phyloP scores from a whole-genome alignment of 1,284 basidiomycete genomes.

The Polyporus tsugae region DNA sequence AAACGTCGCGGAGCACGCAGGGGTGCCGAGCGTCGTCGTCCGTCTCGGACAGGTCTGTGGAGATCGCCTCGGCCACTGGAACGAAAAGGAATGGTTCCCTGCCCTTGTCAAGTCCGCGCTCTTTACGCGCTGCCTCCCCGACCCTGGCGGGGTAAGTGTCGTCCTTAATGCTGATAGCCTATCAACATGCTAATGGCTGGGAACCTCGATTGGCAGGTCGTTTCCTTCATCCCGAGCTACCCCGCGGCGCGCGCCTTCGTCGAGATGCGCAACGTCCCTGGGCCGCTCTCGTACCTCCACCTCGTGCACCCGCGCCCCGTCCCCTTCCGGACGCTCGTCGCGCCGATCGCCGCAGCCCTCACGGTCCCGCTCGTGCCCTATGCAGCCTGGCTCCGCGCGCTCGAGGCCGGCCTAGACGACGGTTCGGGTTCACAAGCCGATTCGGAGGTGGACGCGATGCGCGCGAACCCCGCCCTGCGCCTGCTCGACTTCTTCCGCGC shows the following conservation, averaged over 20 bases:
- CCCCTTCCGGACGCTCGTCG: conserved; percentile 31
- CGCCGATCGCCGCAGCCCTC: conserved; percentile 31
- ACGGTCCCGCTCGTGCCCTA: conserved; percentile 35
- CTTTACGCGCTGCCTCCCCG: conserved; percentile 40
- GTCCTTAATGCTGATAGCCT: background rate
- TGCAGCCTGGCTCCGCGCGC: conserved; percentile 31
- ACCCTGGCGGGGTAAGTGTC: conserved; percentile 30
- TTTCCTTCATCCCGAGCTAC: conserved; percentile 38
- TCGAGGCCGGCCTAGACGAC: conserved; percentile 23
- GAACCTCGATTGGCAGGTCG: conserved; percentile 8
- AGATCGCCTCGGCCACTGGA: conserved; percentile 50
- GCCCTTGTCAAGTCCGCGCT: conserved; percentile 47
- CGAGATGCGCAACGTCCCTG: conserved; percentile 33
- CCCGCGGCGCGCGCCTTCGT: conserved; percentile 33
- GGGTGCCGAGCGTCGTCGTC: conserved; percentile 42
- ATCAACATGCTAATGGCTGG: background rate
- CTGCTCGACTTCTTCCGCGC: conserved; percentile 34
- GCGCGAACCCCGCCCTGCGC: conserved; percentile 33
- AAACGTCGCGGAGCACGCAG: conserved; percentile 31
- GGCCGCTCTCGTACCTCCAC: conserved; percentile 31
- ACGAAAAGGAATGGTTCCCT: conserved; percentile 54
- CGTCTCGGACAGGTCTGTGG: conserved; percentile 56
- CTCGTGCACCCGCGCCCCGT: conserved; percentile 40
- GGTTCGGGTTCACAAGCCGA: conserved; percentile 4
- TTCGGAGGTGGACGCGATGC: conserved; percentile 25